phyloP scores from a whole-genome alignment of 208 protist species.

The Vickermania ingenoplastis region DNA sequence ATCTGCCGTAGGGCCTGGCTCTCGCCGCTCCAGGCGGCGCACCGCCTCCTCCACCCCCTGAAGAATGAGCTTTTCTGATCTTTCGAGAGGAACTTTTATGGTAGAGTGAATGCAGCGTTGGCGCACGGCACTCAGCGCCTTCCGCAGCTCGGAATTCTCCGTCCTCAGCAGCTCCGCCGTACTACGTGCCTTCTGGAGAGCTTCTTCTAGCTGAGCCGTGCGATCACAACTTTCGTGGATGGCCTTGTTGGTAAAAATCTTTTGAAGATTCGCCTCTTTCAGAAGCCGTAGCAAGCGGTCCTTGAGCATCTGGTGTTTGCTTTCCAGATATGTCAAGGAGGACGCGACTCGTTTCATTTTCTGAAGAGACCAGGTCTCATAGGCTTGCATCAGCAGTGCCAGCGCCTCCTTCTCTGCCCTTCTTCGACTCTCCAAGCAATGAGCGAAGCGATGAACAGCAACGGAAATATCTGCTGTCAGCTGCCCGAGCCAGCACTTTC shows the following conservation, averaged over 20 bases:
- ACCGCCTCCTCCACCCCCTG: not conserved
- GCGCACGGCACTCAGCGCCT: slow-evolving; percentile 1
- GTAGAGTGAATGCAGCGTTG: slow-evolving; percentile 1
- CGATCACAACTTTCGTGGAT: not conserved
- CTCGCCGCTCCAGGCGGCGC: slow-evolving; percentile 3
- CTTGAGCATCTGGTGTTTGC: not conserved
- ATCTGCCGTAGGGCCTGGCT: slow-evolving; percentile 7
- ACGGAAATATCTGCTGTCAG: not conserved
- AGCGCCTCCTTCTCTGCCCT: not conserved
- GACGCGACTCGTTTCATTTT: not conserved
- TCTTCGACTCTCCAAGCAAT: not conserved
- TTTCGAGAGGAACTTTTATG: not conserved
- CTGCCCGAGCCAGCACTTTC: not conserved
- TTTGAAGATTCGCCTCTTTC: not conserved
- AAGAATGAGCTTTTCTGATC: not conserved
- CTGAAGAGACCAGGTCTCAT: not conserved
- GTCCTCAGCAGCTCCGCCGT: slow-evolving; percentile 7
- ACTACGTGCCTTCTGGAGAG: not conserved
- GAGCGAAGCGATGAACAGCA: not conserved
- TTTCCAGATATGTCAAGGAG: not conserved
- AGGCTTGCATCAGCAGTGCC: not conserved
- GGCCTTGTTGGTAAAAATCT: not conserved
- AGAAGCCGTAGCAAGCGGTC: not conserved
- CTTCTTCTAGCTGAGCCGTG: not conserved
- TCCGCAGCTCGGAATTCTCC: slow-evolving; percentile 4